phyloP scores from a whole-genome alignment of 2,329 filamentous ascomycete species.

The Zasmidium angulare region DNA sequence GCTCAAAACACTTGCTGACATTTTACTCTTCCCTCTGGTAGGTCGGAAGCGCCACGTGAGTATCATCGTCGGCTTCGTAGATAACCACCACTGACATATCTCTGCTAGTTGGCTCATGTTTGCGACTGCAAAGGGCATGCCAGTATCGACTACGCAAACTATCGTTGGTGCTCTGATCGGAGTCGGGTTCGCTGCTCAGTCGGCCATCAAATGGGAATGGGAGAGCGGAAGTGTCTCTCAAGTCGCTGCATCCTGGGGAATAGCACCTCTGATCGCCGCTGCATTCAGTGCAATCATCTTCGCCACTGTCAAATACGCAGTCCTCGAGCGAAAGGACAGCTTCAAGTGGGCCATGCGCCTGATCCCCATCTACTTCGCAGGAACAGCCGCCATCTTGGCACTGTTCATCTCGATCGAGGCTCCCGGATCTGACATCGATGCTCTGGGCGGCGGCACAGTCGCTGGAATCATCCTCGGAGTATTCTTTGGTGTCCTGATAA shows the following conservation, averaged over 20 bases:
- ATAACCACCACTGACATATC: too few species aligned
- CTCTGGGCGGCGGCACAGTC: slow-evolving; percentile 41
- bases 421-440: slow-evolving; percentile 47
- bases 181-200: slow-evolving; percentile 38
- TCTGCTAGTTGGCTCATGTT: slow-evolving; percentile 55
- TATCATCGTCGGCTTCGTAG: too few species aligned
- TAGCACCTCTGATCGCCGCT: slow-evolving; percentile 47
- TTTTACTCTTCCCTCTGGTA: too few species aligned
- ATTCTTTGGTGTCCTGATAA: slow-evolving; percentile 50
- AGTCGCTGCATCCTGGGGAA: slow-evolving; percentile 55
- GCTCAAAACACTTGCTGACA: too few species aligned
- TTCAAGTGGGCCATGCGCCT: slow-evolving; percentile 50
- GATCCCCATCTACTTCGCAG: slow-evolving; percentile 49
- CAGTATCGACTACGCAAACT: slow-evolving; percentile 61
- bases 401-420: slow-evolving; percentile 59
- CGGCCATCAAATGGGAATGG: slow-evolving; percentile 39
- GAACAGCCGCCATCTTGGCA: slow-evolving; percentile 47
- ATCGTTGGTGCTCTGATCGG: slow-evolving; percentile 50
- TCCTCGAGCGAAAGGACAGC: slow-evolving; percentile 48
- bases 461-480: slow-evolving; percentile 56
- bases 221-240: slow-evolving; percentile 53
- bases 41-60: too few species aligned
- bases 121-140: slow-evolving; percentile 54
- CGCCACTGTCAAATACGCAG: slow-evolving; percentile 46
- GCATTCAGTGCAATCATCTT: slow-evolving; percentile 50